Evolutionary conservation across 768 basidiomycete genomes (phyloP).

Genomic region (Termitomyces sp.): DNA sequence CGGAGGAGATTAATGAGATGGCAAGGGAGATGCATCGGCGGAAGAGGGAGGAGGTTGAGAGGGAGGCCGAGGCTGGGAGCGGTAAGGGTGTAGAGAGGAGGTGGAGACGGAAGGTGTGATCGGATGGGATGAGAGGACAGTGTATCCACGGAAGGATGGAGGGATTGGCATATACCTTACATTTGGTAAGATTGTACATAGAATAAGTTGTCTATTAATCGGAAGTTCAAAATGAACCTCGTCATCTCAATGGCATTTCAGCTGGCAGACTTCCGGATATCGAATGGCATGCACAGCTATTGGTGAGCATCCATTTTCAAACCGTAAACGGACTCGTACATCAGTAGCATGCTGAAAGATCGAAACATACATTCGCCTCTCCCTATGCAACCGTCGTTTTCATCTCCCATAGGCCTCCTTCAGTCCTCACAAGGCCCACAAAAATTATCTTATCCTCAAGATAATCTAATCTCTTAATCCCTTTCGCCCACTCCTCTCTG

Average conservation of each 20-base stretch:
- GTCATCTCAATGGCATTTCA: not conserved
- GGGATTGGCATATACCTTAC: not conserved
- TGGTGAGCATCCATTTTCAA: too few relatives aligned
- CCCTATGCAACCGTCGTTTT: constrained; percentile 33
- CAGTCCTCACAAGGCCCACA: constrained; percentile 48
- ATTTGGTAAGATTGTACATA: not conserved
- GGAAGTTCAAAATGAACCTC: not conserved
- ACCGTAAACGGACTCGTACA: too few relatives aligned
- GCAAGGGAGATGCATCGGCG: constrained; percentile 69
- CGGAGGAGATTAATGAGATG: constrained; percentile 63
- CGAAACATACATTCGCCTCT: not conserved
- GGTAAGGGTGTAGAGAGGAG: constrained; percentile 36
- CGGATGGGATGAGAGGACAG: too few relatives aligned
- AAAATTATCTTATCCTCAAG: constrained; percentile 48
- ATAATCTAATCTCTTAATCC: constrained; percentile 57
- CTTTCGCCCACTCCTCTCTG: constrained; percentile 27
- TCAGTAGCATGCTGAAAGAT: too few relatives aligned
- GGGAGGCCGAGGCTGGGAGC: constrained; percentile 34
- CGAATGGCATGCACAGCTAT: too few relatives aligned
- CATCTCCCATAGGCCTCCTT: constrained; percentile 62
- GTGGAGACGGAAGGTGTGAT: constrained; percentile 26
- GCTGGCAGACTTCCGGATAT: too few relatives aligned
- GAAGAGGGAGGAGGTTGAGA: constrained; percentile 56
- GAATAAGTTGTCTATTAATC: not conserved
- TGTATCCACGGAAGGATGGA: not conserved